Evolutionary conservation across 2,329 filamentous ascomycete species (phyloP), one percentile per base, ranked within the genome.

Genomic region (Aciculosporium take): DNA sequence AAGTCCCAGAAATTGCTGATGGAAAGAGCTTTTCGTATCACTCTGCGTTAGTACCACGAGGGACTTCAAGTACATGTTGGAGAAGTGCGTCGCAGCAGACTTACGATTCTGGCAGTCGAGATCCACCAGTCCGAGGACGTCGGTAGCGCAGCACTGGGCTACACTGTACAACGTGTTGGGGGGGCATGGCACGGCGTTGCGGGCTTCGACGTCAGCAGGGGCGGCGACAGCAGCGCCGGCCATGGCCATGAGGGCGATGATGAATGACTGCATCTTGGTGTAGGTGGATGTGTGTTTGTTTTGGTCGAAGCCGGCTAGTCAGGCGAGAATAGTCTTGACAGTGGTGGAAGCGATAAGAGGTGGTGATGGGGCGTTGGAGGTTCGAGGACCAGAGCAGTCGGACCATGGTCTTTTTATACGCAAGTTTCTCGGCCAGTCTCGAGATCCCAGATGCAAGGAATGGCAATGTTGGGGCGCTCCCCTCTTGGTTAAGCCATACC

Each of bases 51-150:
- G 40, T 17, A n/a, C 18, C 32, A 23, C 13, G 18, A 12, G 20
- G 2, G 30, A 15, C n/a, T 32, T 4, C 28, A 37, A 4, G 42
- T 24, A 37, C 9, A 34, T 24, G 34, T 25, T 24, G 13, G n/a
- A n/a, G n/a, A 21, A 21, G 17, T 7, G 24, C 25, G 27, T 5
- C 15, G 10, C n/a, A 17, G 20, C 13, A 9, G 1, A 45, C 46
- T 41, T 20, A 48, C 46, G 45, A 17, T 1, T 3, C 8, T 29
- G 13, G 41, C 47, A 48, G 28, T 46, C 39, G 15, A 48, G 20
- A 5, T 6, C 15, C 23, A 36, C 37, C n/a, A 46, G 5, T 6
- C 33, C 32, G 7, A 46, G 31, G 4, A 47, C 39, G 29, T 48
- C 25, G n/a, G 30, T 2, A 0, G 21, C 6, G 32, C 47, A 49